Evolutionary conservation across 2,329 filamentous ascomycete species (phyloP).

Genomic region (Aspergillus japonicus): DNA sequence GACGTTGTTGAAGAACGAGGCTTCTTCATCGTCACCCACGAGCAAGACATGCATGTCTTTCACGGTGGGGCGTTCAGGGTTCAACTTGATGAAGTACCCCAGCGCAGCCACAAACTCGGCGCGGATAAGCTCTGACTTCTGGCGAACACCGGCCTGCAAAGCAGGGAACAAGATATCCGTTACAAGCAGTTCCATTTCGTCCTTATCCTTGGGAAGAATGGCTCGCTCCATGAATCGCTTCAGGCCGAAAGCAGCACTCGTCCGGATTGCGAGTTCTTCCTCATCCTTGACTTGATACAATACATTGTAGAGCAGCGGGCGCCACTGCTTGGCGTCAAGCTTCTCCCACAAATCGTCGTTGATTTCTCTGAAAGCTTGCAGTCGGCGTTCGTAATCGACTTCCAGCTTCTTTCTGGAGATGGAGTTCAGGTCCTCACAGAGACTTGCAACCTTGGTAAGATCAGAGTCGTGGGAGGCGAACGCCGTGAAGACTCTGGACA

Average conservation of each 20-base stretch:
- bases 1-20: slow-evolving; percentile 89
- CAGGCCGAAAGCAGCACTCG: slow-evolving; percentile 77
- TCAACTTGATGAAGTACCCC: slow-evolving; percentile 70
- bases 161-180: slow-evolving; percentile 68
- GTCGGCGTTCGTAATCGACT: slow-evolving; percentile 80
- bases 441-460: slow-evolving; percentile 61
- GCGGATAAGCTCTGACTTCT: slow-evolving; percentile 79
- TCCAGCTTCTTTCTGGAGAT: slow-evolving; percentile 71
- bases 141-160: slow-evolving; percentile 71
- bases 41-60: slow-evolving; percentile 72
- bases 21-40: slow-evolving; percentile 69
- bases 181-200: slow-evolving; percentile 59
- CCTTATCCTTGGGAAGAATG: slow-evolving; percentile 44
- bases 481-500: slow-evolving; percentile 70
- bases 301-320: slow-evolving; percentile 83
- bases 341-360: slow-evolving; percentile 59
- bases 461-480: slow-evolving; percentile 65
- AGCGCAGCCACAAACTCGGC: slow-evolving; percentile 78
- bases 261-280: slow-evolving; percentile 82
- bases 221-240: slow-evolving; percentile 72
- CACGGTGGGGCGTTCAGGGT: slow-evolving; percentile 69
- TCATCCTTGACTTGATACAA: slow-evolving; percentile 81
- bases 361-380: slow-evolving; percentile 72
- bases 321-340: slow-evolving; percentile 74
- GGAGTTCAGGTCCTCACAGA: slow-evolving; percentile 80